Conservation (phyloP, 345 rosid genomes). For the Melastoma malabathricum region DNA sequence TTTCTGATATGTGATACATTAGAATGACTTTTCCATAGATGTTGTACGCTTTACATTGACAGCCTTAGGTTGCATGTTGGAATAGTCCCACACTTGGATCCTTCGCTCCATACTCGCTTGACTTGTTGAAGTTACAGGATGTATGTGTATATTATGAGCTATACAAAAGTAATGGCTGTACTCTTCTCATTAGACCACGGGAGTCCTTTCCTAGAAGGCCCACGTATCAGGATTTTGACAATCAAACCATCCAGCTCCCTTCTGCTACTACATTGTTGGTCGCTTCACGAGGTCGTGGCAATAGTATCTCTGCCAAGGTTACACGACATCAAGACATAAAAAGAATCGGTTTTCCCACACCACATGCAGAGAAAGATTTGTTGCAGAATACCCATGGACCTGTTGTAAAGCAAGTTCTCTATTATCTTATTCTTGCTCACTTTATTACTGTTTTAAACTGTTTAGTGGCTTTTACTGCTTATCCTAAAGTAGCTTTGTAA, state of each 20-base stretch:
- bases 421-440: no score
- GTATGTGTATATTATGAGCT: background rate
- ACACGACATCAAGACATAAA: slow-evolving; percentile 41
- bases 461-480: no score
- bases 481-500: no score
- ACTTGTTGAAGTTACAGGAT: no score
- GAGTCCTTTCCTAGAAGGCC: slow-evolving; percentile 25
- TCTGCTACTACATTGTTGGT: slow-evolving; percentile 34
- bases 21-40: no score
- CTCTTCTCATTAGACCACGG: slow-evolving; percentile 27
- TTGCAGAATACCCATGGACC: slow-evolving; percentile 17
- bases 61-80: no score
- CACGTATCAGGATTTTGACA: slow-evolving; percentile 22
- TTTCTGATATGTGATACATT: no score
- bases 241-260: slow-evolving; percentile 21
- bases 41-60: no score
- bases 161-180: background rate
- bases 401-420: slow-evolving; percentile 19
- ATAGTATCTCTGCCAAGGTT: slow-evolving; percentile 39
- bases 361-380: slow-evolving; percentile 19
- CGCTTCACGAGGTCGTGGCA: slow-evolving; percentile 47
- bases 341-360: slow-evolving; percentile 34
- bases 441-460: no score
- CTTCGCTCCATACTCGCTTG: no score
- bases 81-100: no score